Evolutionary conservation across 2,329 filamentous ascomycete species (phyloP).

Genomic region (Cladosporium sp.): DNA sequence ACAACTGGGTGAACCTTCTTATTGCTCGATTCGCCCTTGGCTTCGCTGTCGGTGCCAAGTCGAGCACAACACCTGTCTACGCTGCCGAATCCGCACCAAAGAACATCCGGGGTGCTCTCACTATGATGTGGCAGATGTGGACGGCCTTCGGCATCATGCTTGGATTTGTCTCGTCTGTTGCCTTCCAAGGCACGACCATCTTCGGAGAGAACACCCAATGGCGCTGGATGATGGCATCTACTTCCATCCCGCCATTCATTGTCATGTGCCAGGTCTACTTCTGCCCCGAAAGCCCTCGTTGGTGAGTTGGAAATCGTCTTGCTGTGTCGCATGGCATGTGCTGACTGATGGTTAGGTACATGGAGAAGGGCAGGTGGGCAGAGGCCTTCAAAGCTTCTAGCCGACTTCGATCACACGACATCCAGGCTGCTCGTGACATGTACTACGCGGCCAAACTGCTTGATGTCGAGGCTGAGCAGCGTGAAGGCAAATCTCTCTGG

Average conservation of each 20-base stretch:
- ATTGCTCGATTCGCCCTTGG: constrained; percentile 67
- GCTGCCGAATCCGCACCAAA: constrained; percentile 37
- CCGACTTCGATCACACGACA: constrained; percentile 30
- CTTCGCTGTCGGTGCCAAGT: constrained; percentile 43
- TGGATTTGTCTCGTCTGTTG: constrained; percentile 39
- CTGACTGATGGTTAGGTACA: constrained; percentile 22
- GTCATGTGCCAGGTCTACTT: constrained; percentile 34
- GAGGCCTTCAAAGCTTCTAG: constrained; percentile 35
- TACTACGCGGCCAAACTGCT: constrained; percentile 35
- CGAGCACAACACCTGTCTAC: constrained; percentile 42
- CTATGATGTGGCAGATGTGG: constrained; percentile 45
- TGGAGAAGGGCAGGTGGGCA: constrained; percentile 35
- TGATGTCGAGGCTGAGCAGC: constrained; percentile 33
- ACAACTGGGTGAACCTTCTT: constrained; percentile 69
- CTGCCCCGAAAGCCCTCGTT: constrained; percentile 40
- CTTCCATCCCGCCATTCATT: constrained; percentile 37
- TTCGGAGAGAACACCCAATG: constrained; percentile 22
- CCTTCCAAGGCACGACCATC: constrained; percentile 30
- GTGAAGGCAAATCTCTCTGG: constrained; percentile 36
- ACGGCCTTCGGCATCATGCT: constrained; percentile 44
- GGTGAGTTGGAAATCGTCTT: constrained; percentile 14
- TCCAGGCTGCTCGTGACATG: constrained; percentile 40
- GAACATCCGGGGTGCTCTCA: constrained; percentile 39
- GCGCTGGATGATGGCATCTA: constrained; percentile 29
- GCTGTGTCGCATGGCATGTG: background rate